Evolutionary conservation across 2,329 filamentous ascomycete genomes (phyloP), one percentile per base, ranked within the genome.

Genomic region (Xylaria polymorpha): DNA sequence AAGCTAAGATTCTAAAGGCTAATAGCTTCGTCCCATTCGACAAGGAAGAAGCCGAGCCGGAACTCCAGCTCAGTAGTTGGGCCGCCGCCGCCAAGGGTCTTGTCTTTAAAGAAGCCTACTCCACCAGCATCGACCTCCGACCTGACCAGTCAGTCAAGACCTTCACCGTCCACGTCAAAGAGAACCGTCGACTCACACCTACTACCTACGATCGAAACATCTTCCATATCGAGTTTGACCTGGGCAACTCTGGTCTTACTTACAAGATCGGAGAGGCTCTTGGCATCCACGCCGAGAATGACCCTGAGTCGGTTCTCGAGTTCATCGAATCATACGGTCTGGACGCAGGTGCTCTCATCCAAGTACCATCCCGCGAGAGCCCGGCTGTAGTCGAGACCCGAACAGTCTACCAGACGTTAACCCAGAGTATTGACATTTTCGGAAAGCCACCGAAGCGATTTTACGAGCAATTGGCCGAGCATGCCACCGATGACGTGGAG

Each of bases 151-250:
- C 91, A 10, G 90, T 93, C 77, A 94, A 95, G 87, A 98, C 95
- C 1, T 91, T 88, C 76, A 93, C 94, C 50, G 92, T 98, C 63
- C 91, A 90, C 64, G 94, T 99, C 81, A 94, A 97, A 85, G 96
- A 98, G 85, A 98, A 97, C 84, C 93, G 96, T 71, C 90, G 96
- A 72, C 88, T 99, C 64, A 99, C 96, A 0, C 96, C 96, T 3
- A 77, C 82, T 29, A 92, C 90, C 39, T 99, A 99, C 79, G 94
- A 98, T 81, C 94, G 96, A 75, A 98, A 99, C 86, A 98, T 99
- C 82, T 99, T 99, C 91, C 96, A 99, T 84, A 98, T 99, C 71
- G 96, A 99, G 83, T 99, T 99, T 77, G 96, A 98, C 78, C 89
- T 99, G 29, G 95, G 95, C 69, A 83, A 91, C 77, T 97, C 95